Evolutionary conservation across 208 protist genomes (phyloP).

Genomic region (Leishmania lainsoni): DNA sequence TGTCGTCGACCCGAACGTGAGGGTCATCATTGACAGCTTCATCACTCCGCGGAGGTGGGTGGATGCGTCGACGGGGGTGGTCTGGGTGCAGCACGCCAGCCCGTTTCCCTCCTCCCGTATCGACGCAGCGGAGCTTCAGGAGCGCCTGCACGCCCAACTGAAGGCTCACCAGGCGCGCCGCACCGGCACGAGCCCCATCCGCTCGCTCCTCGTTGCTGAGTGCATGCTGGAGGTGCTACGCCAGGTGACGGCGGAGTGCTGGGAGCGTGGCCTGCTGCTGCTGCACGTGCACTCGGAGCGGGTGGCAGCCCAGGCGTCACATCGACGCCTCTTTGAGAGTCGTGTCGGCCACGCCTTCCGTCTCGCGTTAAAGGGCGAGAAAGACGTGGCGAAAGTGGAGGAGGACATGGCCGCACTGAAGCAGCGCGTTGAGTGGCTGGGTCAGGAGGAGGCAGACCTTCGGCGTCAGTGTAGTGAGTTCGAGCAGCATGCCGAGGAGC

Average conservation of each 20-base stretch:
- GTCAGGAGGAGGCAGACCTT: conserved; percentile 66
- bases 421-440: conserved; percentile 48
- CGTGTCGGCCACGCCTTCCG: conserved; percentile 88
- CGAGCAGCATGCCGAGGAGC: conserved; percentile 68
- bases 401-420: conserved; percentile 56
- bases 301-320: conserved; percentile 72
- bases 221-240: conserved; percentile 90
- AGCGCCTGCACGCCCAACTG: conserved; percentile 43
- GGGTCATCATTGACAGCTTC: conserved; percentile 82
- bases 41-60: conserved; percentile 81
- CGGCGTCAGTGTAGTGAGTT: conserved; percentile 68
- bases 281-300: conserved; percentile 81
- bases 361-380: conserved; percentile 85
- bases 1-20: conserved; percentile 76
- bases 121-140: conserved; percentile 67
- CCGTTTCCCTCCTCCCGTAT: conserved; percentile 71
- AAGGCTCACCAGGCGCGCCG: conserved; percentile 24
- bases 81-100: conserved; percentile 88
- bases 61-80: conserved; percentile 49
- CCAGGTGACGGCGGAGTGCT: conserved; percentile 80
- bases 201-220: conserved; percentile 79
- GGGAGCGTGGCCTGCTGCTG: conserved; percentile 85
- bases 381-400: conserved; percentile 71
- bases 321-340: conserved; percentile 83
- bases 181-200: conserved; percentile 78